Conservation (phyloP, 2,329 filamentous ascomycete species). For the Botrytis fabae region DNA sequence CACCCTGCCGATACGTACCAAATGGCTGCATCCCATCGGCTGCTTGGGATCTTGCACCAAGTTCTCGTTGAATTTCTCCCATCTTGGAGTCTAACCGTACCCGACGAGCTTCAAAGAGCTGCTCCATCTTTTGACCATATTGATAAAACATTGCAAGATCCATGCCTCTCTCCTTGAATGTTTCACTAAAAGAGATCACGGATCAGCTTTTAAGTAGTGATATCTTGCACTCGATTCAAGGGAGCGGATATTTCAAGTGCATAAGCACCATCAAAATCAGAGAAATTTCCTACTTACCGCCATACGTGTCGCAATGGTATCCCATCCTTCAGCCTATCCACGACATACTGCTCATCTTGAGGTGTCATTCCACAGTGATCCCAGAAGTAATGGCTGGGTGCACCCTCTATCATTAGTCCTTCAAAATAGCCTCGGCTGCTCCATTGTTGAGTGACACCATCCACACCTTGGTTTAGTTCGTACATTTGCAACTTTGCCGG, state of each 20-base stretch:
- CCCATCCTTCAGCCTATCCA: slow-evolving; percentile 11
- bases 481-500: slow-evolving; percentile 17
- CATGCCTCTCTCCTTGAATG: slow-evolving; percentile 21
- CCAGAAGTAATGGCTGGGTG: slow-evolving; percentile 12
- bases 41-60: slow-evolving; percentile 6
- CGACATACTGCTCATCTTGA: slow-evolving; percentile 13
- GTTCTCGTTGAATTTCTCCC: slow-evolving; percentile 13
- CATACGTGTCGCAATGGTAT: slow-evolving; percentile 17
- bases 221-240: background rate
- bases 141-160: background rate
- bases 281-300: slow-evolving; percentile 11
- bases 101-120: slow-evolving; percentile 2
- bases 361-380: slow-evolving; percentile 16
- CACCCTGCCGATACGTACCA: background rate
- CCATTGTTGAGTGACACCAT: slow-evolving; percentile 16
- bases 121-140: slow-evolving; percentile 17
- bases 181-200: background rate
- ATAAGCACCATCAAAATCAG: background rate
- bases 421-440: slow-evolving; percentile 12
- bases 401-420: background rate
- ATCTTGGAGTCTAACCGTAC: slow-evolving; percentile 14
- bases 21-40: slow-evolving; percentile 21
- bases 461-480: slow-evolving; percentile 11
- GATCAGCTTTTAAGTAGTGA: background rate
- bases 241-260: background rate